Base-by-base conservation (phyloP, 148 eudicot genomes). In the Agrostemma githago region DNA sequence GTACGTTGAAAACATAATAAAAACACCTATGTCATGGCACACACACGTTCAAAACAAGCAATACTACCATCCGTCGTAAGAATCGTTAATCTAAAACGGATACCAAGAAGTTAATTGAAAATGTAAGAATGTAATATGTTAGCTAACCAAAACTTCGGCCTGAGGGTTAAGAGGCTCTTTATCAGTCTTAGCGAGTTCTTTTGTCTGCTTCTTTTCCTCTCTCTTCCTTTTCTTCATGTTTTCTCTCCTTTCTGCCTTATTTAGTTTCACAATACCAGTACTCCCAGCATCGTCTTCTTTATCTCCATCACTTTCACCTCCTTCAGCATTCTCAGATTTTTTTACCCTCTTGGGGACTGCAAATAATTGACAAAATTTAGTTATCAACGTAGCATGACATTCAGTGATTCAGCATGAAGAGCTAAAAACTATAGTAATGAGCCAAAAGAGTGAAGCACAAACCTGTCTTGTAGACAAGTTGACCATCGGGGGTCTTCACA, bases 171-270 rank as follows among this genome's bases (percentile, higher is more conserved):
- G 84, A 60, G 85, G 79, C 65, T 75, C 88, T 77, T 86, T 84
- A 71, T 89, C 90, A 39, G 59, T 48, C 26, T 78, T 46, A 66
- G 72, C 72, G n/a, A 34, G 79, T 75, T 88, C 90, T 79, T 91
- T 92, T 10, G 63, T 85, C 71, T 85, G 96, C 84, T 88, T 89
- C 84, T 95, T 95, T 62, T 88, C 93, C 79, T 92, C 98, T 72
- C 86, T 92, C 82, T 78, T 95, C 85, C 79, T 56, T 80, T 87
- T 92, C 84, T 95, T 92, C 38, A 87, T 42, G 76, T 92, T 95
- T 3, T 92, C 96, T 63, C 92, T 84, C 84, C 89, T 92, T 78
- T 95, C 98, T 1, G 89, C 81, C 77, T 92, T 95, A 19, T 83
- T 88, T 78, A 85, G 71, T 78, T 82, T 87, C 78, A 87, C 73